Evolutionary conservation across 768 basidiomycete genomes (phyloP).

Genomic region (Pisolithus orientalis): DNA sequence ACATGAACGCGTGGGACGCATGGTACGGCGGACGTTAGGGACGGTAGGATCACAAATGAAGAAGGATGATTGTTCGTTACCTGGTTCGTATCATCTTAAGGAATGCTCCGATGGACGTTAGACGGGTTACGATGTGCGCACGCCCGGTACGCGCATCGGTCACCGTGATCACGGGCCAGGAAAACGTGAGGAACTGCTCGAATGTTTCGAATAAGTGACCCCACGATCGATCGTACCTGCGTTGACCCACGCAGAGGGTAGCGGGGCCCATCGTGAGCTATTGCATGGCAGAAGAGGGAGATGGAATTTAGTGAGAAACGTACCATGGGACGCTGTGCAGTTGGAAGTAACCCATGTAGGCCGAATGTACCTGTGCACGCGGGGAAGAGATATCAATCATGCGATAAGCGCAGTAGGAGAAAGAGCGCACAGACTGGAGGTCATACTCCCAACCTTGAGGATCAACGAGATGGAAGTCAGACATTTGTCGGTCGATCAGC

Average conservation of each 20-base stretch:
- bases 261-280: not conserved
- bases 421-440: slow-evolving; percentile 58
- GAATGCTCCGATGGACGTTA: slow-evolving; percentile 66
- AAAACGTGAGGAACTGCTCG: slow-evolving; percentile 72
- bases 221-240: slow-evolving; percentile 78
- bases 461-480: slow-evolving; percentile 69
- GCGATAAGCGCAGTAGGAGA: not conserved
- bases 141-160: slow-evolving; percentile 67
- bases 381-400: not conserved
- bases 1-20: not conserved
- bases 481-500: slow-evolving; percentile 30
- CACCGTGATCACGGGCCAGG: slow-evolving; percentile 76
- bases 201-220: slow-evolving; percentile 73
- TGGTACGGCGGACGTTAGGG: not conserved
- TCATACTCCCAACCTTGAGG: slow-evolving; percentile 78
- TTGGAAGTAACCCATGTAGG: slow-evolving; percentile 77
- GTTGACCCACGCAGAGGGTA: not conserved
- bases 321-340: slow-evolving; percentile 64
- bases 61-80: slow-evolving; percentile 25
- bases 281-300: not conserved
- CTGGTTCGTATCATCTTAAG: slow-evolving; percentile 83
- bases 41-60: no score
- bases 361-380: slow-evolving; percentile 53
- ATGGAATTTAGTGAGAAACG: slow-evolving; percentile 3
- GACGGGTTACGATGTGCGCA: slow-evolving; percentile 75